These are phyloP conservation scores for Penicillium malachiteum DNA, from an alignment of 495 filamentous ascomycete species.

Conservation along the genomic window DNA sequence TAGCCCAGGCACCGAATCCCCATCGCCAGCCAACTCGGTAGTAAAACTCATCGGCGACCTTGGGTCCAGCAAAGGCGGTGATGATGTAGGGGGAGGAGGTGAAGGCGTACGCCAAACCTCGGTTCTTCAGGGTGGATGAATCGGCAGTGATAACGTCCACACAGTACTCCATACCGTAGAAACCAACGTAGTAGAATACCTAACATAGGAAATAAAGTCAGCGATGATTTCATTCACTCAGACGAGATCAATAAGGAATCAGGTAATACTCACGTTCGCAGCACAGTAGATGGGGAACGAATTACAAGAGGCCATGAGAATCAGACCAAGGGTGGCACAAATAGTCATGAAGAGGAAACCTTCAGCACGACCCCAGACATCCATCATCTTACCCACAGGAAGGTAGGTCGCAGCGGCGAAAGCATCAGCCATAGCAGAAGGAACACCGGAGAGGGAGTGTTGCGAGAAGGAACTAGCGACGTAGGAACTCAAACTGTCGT, in stretches of 20 bases:
- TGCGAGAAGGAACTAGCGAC: constrained; percentile 49
- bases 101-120: constrained; percentile 59
- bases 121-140: constrained; percentile 55
- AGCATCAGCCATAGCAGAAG: constrained; percentile 50
- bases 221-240: neutral
- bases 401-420: constrained; percentile 37
- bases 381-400: constrained; percentile 63
- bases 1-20: constrained; percentile 58
- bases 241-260: neutral
- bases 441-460: constrained; percentile 56
- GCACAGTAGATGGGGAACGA: constrained; percentile 45
- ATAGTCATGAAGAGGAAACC: constrained; percentile 47
- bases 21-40: constrained; percentile 54
- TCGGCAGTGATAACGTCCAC: constrained; percentile 61
- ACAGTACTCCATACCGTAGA: constrained; percentile 56
- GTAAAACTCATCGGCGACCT: constrained; percentile 38
- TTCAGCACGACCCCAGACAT: constrained; percentile 59
- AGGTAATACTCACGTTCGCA: constrained; percentile 31
- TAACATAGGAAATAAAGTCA: neutral
- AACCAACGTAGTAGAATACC: constrained; percentile 53
- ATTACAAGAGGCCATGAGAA: constrained; percentile 47
- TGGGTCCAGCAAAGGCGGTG: constrained; percentile 41
- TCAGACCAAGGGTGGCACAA: constrained; percentile 35
- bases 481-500: constrained; percentile 25
- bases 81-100: constrained; percentile 51